Base-by-base conservation (phyloP, 306 rosid genomes). In the Clitoria ternatea region DNA sequence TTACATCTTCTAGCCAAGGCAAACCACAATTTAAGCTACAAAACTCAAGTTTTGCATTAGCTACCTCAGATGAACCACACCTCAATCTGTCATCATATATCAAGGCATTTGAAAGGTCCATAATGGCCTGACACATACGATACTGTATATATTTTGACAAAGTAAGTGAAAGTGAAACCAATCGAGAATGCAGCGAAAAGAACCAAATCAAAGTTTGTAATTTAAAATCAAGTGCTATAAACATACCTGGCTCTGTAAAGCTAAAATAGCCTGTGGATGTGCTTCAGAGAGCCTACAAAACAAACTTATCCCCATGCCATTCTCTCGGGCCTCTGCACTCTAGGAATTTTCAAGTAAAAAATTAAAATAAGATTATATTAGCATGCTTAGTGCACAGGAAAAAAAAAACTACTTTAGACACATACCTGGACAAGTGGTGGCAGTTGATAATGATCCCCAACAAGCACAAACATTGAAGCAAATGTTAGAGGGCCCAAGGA, bases 281-380 rank as follows among this genome's bases (percentile, higher is more conserved):
- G 96, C 89, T 81, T 94, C 98, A 27, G 98, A 94, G 26, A 94
- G 95, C 87, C 94, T 88, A 66, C 98, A 78, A 79, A 94, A 94
- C 82, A 90, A 89, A 80, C 97, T 87, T 69, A 83, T 69, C 47
- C 92, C 98, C 94, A 94, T 85, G 50, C 97, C 98, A 79, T 89
- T 94, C 83, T 94, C 97, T 53, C 84, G 88, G 59, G 98, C 98
- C 80, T 94, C 98, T 50, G 79, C 71, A 77, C 97, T 90, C 97
- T 94, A 63, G 64, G 72, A 70, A 73, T 57, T 42, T 44, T 66
- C 44, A 63, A 59, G 36, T 45, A 55, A 23, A 55, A 64, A 23
- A 18, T 10, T 32, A 69, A 35, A 61, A 61, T 39, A 47, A 29
- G 9, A 12, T 63, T 54, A 53, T 5, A 55, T 22, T 42, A 6